Conservation (phyloP, 148 eudicot species). For the Diospyros kaki region DNA sequence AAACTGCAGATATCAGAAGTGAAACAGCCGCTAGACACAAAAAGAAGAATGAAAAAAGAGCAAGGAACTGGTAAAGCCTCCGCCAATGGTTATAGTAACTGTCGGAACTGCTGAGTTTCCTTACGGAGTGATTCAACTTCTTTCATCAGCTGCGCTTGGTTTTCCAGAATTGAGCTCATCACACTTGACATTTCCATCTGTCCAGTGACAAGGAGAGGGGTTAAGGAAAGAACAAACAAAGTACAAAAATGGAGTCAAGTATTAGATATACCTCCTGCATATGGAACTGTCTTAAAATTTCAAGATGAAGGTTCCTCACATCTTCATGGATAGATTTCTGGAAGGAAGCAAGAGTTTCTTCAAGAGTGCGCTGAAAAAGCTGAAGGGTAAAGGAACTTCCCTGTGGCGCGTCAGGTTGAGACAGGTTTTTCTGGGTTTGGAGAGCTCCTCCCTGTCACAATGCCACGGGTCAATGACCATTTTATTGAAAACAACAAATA, state of each 20-base stretch:
- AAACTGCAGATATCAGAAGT: neutral
- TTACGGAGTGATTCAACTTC: slow-evolving; percentile 61
- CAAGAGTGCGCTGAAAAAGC: slow-evolving; percentile 84
- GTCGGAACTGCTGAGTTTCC: slow-evolving; percentile 77
- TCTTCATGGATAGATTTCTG: slow-evolving; percentile 93
- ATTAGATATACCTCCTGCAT: slow-evolving; percentile 76
- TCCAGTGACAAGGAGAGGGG: slow-evolving; percentile 6
- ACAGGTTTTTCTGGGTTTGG: slow-evolving; percentile 37
- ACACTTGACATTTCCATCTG: slow-evolving; percentile 71
- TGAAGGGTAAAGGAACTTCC: slow-evolving; percentile 85
- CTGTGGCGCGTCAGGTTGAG: slow-evolving; percentile 61
- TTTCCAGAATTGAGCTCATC: slow-evolving; percentile 64
- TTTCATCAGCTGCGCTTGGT: slow-evolving; percentile 69
- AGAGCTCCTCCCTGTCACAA: slow-evolving; percentile 51
- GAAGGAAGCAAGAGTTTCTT: slow-evolving; percentile 87
- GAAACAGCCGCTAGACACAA: neutral
- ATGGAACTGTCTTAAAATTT: slow-evolving; percentile 86
- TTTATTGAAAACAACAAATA: neutral
- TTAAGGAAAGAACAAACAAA: neutral
- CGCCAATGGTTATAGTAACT: slow-evolving; percentile 42
- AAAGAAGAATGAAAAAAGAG: neutral
- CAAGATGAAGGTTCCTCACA: slow-evolving; percentile 89
- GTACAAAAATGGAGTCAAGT: neutral
- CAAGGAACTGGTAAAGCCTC: neutral
- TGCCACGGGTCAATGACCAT: slow-evolving; percentile 5